Conservation (phyloP, 495 filamentous ascomycete species). For the Aspergillus conjunctus region DNA sequence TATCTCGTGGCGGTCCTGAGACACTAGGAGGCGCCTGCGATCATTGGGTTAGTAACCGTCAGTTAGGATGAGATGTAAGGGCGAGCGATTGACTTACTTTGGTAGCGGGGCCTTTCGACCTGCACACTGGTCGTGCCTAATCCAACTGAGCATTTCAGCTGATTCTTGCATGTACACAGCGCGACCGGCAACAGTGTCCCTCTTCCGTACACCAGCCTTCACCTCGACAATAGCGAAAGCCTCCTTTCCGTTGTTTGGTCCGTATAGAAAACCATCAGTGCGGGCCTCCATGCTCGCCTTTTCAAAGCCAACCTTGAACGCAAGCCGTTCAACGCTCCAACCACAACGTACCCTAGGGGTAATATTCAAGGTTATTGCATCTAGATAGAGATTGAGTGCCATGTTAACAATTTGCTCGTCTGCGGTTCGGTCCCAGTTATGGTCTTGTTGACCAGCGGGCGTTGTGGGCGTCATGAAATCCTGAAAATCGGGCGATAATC, state of each 20-base stretch:
- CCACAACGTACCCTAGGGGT: background rate
- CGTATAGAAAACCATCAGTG: conserved; percentile 18
- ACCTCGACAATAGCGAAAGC: conserved; percentile 16
- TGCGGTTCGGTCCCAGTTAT: background rate
- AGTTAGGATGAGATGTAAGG: background rate
- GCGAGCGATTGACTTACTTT: conserved; percentile 1
- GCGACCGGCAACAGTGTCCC: background rate
- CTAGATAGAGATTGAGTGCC: conserved; percentile 16
- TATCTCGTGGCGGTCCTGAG: conserved; percentile 25
- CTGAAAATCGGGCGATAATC: no score
- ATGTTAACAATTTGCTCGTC: conserved; percentile 26
- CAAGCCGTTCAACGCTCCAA: conserved; percentile 10
- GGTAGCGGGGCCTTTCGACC: background rate
- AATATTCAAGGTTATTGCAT: conserved; percentile 7
- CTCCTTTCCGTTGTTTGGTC: background rate
- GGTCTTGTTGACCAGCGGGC: background rate
- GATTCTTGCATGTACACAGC: conserved; percentile 18
- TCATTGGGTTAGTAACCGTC: background rate
- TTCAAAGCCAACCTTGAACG: conserved; percentile 6
- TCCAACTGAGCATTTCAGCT: conserved; percentile 20
- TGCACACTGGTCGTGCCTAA: conserved; percentile 2
- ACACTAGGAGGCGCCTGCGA: conserved; percentile 19
- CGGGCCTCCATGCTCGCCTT: conserved; percentile 16
- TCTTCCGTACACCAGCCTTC: background rate
- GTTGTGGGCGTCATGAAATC: background rate